A percentile compares a stretch with the other conserved stretches of the same genome.
These are phyloP conservation scores for Eruca vesicaria DNA, from an alignment of 441 rosid species.

Conservation along the genomic window DNA sequence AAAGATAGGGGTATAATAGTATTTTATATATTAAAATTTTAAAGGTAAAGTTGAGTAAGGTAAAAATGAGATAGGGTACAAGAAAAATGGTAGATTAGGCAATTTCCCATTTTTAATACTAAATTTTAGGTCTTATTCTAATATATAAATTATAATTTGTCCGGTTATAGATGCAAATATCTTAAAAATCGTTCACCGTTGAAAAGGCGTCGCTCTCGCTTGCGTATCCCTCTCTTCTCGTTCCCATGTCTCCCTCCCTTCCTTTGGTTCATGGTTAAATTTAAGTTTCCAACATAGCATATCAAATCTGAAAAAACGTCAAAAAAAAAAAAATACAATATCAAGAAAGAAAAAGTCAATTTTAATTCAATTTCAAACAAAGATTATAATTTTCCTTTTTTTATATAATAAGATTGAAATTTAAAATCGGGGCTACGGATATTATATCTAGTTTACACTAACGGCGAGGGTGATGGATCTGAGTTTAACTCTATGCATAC, in stretches of 20 bases:
- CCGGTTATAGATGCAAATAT: not conserved
- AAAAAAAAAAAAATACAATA: not conserved
- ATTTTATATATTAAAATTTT: no score
- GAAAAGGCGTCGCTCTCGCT: conserved; percentile 23
- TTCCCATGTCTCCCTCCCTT: conserved; percentile 19
- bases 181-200: conserved; percentile 7
- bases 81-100: no score
- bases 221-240: conserved; percentile 2
- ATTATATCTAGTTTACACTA: not conserved
- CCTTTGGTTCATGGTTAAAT: not conserved
- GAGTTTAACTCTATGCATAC: conserved; percentile 14
- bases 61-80: no score
- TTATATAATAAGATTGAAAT: no score
- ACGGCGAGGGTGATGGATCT: conserved; percentile 39
- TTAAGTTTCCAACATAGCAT: not conserved
- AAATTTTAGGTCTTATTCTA: no score
- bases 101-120: no score
- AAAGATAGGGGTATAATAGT: no score
- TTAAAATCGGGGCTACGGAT: not conserved
- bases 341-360: not conserved
- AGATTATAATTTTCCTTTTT: no score
- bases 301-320: not conserved
- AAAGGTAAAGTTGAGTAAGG: no score
- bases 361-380: no score
- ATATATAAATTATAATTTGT: no score